Evolutionary conservation across 768 basidiomycete genomes (phyloP), one percentile per base, ranked within the genome.

Genomic region (Amanita thiersii): DNA sequence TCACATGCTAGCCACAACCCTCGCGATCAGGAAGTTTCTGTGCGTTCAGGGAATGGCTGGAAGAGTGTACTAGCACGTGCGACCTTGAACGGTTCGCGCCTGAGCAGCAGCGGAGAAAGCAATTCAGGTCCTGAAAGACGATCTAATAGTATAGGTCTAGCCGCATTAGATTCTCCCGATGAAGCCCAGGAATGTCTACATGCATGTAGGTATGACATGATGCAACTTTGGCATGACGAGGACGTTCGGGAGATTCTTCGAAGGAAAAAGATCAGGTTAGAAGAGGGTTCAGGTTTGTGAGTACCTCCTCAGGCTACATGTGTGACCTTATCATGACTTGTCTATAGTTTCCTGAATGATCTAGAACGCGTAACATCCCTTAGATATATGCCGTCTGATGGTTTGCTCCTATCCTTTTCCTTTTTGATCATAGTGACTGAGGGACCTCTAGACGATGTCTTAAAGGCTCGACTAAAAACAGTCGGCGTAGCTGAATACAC

Each of bases 401-500:
- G 81, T 82, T 53, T 15, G 57, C 44, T 17, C 37, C 7, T 39
- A 33, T 45, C 30, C 23, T 20, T 37, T 4, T 28, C 39, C 32
- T 9, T 15, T 19, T 24, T 37, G 25, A n/a, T 33, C 42, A 36
- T 39, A 11, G n/a, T 5, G 9, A 18, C n/a, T 5, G 14, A 35
- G 35, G 15, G 15, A 6, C 3, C 2, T 29, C 1, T 36, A 83
- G 83, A 85, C 52, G 85, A 87, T 53, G 81, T 88, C 15, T 69
- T 88, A 33, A 79, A 79, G 19, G 86, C 85, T 1, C 70, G 86
- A 2, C 59, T 88, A 18, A 86, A 86, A 56, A 85, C 78, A 0
- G 75, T 87, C 12, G 86, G 86, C 2, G 84, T 86, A 7, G 78
- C 80, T 3, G 86, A 87, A 57, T 84, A 88, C 60, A 79, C 72